Conservation (phyloP, 805 yeast genomes). For the Candida lessepsii region DNA sequence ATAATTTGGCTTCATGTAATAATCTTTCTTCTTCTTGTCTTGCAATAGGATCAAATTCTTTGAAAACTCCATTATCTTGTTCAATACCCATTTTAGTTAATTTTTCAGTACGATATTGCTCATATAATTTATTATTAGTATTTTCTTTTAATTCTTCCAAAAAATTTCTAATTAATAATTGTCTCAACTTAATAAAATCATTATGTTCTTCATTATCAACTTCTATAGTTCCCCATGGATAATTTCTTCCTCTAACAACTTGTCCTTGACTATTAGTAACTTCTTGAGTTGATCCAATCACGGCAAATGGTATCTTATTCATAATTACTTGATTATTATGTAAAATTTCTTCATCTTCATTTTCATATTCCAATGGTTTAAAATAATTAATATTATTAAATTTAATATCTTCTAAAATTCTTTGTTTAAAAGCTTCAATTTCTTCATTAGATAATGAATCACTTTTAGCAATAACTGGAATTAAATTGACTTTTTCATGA, state of each 20-base stretch:
- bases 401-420: constrained; percentile 74
- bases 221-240: constrained; percentile 97
- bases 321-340: constrained; percentile 64
- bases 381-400: constrained; percentile 72
- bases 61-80: constrained; percentile 91
- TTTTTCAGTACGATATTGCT: constrained; percentile 84
- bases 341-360: constrained; percentile 82
- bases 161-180: constrained; percentile 82
- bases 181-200: constrained; percentile 87
- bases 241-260: constrained; percentile 82
- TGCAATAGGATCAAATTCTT: constrained; percentile 88
- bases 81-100: constrained; percentile 78
- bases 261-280: constrained; percentile 73
- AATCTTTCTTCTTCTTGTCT: constrained; percentile 93
- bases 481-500: constrained; percentile 87
- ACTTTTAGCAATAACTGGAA: constrained; percentile 92
- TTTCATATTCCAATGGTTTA: constrained; percentile 72
- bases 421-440: constrained; percentile 67
- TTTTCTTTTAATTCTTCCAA: constrained; percentile 91
- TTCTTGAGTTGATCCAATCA: constrained; percentile 82
- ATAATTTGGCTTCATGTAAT: constrained; percentile 88
- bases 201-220: constrained; percentile 92
- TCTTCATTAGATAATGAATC: constrained; percentile 92
- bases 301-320: constrained; percentile 83
- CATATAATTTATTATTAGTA: constrained; percentile 75